Evolutionary conservation across 805 yeast genomes (phyloP).

Genomic region (Candida methanosorbosa): DNA sequence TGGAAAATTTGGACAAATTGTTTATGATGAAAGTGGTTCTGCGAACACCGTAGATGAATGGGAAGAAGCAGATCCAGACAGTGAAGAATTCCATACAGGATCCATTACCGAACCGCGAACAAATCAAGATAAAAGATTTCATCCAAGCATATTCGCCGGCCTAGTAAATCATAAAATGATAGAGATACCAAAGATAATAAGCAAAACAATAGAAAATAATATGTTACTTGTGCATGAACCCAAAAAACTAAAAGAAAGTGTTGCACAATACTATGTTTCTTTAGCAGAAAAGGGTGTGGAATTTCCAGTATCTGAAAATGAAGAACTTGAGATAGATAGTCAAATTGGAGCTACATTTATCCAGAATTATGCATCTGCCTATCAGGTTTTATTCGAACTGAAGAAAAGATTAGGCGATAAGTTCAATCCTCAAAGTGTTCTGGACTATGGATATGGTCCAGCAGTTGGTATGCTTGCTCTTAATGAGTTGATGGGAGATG

Average conservation of each 20-base stretch:
- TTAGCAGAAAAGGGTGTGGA: slow-evolving; percentile 49
- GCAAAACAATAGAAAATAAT: slow-evolving; percentile 54
- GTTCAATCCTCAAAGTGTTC: slow-evolving; percentile 57
- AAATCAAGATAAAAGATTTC: slow-evolving; percentile 46
- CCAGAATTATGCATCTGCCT: slow-evolving; percentile 68
- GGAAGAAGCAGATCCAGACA: slow-evolving; percentile 22
- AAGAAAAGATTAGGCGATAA: slow-evolving; percentile 40
- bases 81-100: slow-evolving; percentile 27
- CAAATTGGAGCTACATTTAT: slow-evolving; percentile 73
- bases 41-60: too few relatives aligned
- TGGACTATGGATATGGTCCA: slow-evolving; percentile 87
- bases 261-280: slow-evolving; percentile 26
- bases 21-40: too few relatives aligned
- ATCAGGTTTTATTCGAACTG: slow-evolving; percentile 60
- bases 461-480: slow-evolving; percentile 85
- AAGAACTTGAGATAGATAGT: slow-evolving; percentile 58
- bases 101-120: too few relatives aligned
- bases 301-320: slow-evolving; percentile 18
- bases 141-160: slow-evolving; percentile 49
- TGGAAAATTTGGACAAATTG: too few relatives aligned
- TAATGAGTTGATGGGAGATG: slow-evolving; percentile 70
- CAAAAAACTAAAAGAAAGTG: slow-evolving; percentile 51
- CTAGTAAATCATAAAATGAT: slow-evolving; percentile 44
- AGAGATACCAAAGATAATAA: slow-evolving; percentile 45
- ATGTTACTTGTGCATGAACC: slow-evolving; percentile 57